Conservation (phyloP, 441 rosid genomes). For the Eruca vesicaria region DNA sequence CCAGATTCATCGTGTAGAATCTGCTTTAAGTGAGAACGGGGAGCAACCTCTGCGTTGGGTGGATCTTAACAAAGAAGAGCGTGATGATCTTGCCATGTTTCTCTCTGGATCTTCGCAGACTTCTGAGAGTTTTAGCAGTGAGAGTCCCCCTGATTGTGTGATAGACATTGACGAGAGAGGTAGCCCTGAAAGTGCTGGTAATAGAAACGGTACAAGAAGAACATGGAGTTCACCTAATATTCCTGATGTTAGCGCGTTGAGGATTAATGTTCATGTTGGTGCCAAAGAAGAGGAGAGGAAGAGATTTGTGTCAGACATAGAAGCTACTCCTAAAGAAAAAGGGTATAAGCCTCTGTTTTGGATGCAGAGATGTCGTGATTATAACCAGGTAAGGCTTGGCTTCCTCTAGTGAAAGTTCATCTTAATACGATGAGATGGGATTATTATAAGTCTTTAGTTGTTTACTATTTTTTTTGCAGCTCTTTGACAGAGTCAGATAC, state of each 20-base stretch:
- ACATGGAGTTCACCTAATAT: constrained; percentile 55
- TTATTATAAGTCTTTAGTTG: background rate
- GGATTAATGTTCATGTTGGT: constrained; percentile 46
- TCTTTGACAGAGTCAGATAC: constrained; percentile 42
- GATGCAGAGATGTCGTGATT: constrained; percentile 54
- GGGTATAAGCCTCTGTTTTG: constrained; percentile 54
- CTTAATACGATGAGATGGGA: background rate
- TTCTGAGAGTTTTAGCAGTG: constrained; percentile 36
- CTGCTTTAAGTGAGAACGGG: constrained; percentile 52
- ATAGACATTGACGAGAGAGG: constrained; percentile 52
- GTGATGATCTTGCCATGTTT: constrained; percentile 82
- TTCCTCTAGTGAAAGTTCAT: constrained; percentile 29
- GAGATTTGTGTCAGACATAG: constrained; percentile 35
- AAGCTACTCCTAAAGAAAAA: constrained; percentile 73
- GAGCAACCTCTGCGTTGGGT: constrained; percentile 71
- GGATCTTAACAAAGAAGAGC: constrained; percentile 69
- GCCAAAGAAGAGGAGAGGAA: constrained; percentile 35
- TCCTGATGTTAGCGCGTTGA: constrained; percentile 57
- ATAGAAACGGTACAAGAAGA: constrained; percentile 50
- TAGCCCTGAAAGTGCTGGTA: constrained; percentile 42
- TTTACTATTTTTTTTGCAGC: constrained; percentile 43
- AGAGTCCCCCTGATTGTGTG: constrained; percentile 39
- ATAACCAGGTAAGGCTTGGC: constrained; percentile 35
- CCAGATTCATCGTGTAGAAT: constrained; percentile 63
- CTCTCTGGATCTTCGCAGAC: constrained; percentile 59